Conservation (phyloP, 768 basidiomycete genomes). For the Hypholoma fasciculare region DNA sequence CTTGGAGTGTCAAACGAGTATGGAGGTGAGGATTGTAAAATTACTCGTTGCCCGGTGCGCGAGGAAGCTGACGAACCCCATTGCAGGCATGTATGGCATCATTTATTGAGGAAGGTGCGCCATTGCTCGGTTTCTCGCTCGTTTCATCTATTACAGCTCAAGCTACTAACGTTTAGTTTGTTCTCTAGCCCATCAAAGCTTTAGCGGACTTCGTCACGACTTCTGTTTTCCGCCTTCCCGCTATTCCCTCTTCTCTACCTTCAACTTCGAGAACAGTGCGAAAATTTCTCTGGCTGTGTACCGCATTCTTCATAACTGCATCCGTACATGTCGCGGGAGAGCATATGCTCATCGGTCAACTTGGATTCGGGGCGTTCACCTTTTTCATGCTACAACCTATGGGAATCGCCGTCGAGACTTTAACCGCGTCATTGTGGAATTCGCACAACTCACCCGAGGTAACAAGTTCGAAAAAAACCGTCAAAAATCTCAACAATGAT, state of each 20-base stretch:
- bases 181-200: conserved; percentile 4
- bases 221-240: neutral
- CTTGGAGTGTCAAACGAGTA: conserved; percentile 20
- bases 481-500: neutral
- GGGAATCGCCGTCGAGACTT: conserved; percentile 23
- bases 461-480: neutral
- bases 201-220: conserved; percentile 6
- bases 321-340: conserved; percentile 33
- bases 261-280: neutral
- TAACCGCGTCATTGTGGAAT: neutral
- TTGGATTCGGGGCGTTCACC: conserved; percentile 24
- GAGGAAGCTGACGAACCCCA: neutral
- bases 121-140: too few species aligned
- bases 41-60: neutral
- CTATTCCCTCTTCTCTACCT: neutral
- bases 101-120: conserved; percentile 21
- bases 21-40: conserved; percentile 21
- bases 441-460: neutral
- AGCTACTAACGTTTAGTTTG: neutral
- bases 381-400: conserved; percentile 36
- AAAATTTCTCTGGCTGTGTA: conserved; percentile 14
- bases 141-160: neutral
- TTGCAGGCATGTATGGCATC: conserved; percentile 19
- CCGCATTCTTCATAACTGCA: conserved; percentile 32
- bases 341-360: conserved; percentile 26